These are phyloP conservation scores for Colletotrichum abscissum DNA, from an alignment of 2,329 filamentous ascomycete genomes.

Conservation along the genomic window DNA sequence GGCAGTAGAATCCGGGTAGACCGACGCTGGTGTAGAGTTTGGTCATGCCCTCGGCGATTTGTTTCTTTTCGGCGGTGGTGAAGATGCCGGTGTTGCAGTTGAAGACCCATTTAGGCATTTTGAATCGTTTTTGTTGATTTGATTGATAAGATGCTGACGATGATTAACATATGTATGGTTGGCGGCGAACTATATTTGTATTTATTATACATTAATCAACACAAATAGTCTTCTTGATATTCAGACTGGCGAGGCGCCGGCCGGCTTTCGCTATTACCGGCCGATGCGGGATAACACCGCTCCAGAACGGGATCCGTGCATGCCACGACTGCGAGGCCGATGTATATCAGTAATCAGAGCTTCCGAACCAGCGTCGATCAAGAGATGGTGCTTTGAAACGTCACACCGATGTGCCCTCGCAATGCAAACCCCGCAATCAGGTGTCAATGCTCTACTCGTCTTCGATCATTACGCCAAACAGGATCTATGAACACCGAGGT, in stretches of 20 bases:
- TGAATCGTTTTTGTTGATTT: background rate
- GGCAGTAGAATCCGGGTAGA: conserved; percentile 14
- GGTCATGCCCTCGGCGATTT: conserved; percentile 19
- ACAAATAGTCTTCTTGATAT: background rate
- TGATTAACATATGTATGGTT: too few relatives aligned
- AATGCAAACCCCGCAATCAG: background rate
- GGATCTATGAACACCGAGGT: background rate
- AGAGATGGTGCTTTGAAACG: background rate
- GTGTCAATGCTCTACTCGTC: background rate
- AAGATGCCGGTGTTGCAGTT: conserved; percentile 2
- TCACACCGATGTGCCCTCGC: background rate
- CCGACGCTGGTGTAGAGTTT: conserved; percentile 5
- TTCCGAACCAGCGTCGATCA: background rate
- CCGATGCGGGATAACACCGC: too few relatives aligned
- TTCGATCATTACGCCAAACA: background rate
- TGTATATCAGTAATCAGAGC: background rate
- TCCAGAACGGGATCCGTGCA: background rate
- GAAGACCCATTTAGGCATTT: conserved; percentile 26
- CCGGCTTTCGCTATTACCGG: too few relatives aligned
- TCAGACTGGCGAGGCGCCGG: background rate
- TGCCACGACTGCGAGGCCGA: background rate
- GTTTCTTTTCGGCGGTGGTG: conserved; percentile 9
- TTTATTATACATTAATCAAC: too few relatives aligned
- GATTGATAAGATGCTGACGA: too few relatives aligned
- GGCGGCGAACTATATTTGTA: too few relatives aligned